Percentiles rank a stretch among this genome's conserved stretches.
Evolutionary conservation across 345 rosid genomes (phyloP).

Genomic region (Physaria fendleri): DNA sequence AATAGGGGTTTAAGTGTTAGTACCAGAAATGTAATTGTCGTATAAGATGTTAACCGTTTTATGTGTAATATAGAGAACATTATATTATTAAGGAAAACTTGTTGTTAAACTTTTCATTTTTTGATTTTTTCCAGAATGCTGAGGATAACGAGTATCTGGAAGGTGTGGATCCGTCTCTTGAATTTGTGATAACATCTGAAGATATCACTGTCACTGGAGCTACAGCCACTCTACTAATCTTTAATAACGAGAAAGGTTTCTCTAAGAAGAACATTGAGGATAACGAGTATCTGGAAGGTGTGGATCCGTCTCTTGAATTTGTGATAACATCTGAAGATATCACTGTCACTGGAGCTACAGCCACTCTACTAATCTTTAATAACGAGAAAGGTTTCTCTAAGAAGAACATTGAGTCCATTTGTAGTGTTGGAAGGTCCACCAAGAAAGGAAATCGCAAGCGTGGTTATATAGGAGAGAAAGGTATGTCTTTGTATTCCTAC

Average conservation of each 20-base stretch:
- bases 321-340: slow-evolving; percentile 62
- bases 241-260: slow-evolving; percentile 70
- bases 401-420: slow-evolving; percentile 56
- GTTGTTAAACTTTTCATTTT: slow-evolving; percentile 14
- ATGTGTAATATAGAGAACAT: neutral
- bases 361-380: slow-evolving; percentile 58
- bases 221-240: slow-evolving; percentile 52
- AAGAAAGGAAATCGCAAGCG: slow-evolving; percentile 58
- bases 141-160: slow-evolving; percentile 69
- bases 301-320: slow-evolving; percentile 70
- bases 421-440: slow-evolving; percentile 61
- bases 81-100: neutral
- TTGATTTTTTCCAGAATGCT: slow-evolving; percentile 43
- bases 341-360: slow-evolving; percentile 59
- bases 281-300: slow-evolving; percentile 54
- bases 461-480: slow-evolving; percentile 82
- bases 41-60: neutral
- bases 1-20: neutral
- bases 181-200: slow-evolving; percentile 57
- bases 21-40: neutral
- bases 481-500: slow-evolving; percentile 24
- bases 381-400: slow-evolving; percentile 63
- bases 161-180: slow-evolving; percentile 63
- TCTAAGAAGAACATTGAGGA: slow-evolving; percentile 63
- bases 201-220: slow-evolving; percentile 72